phyloP scores from a whole-genome alignment of 1,284 basidiomycete species.

The Sanghuangporus baumii region DNA sequence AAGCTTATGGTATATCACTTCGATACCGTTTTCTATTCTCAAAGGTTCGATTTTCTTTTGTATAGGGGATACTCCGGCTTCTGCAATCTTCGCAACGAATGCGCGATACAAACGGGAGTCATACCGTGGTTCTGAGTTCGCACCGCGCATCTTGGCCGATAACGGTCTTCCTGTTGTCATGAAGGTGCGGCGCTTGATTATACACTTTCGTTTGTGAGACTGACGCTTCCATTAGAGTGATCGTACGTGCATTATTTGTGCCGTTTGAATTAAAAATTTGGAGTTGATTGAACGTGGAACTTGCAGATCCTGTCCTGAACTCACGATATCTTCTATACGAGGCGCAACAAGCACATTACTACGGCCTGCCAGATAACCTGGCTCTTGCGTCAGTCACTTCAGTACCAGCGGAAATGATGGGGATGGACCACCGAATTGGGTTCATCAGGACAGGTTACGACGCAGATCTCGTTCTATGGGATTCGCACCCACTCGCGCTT shows the following conservation, averaged over 20 bases:
- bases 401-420: constrained; percentile 72
- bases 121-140: constrained; percentile 82
- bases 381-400: constrained; percentile 76
- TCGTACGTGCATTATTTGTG: constrained; percentile 24
- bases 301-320: constrained; percentile 58
- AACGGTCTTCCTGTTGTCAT: constrained; percentile 71
- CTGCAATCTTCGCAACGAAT: constrained; percentile 69
- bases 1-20: constrained; percentile 49
- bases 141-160: constrained; percentile 73
- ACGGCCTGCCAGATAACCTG: constrained; percentile 51
- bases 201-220: neutral
- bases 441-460: constrained; percentile 57
- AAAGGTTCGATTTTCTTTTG: neutral
- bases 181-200: constrained; percentile 45
- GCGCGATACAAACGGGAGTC: constrained; percentile 80
- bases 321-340: constrained; percentile 79
- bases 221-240: constrained; percentile 46
- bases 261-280: neutral
- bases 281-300: neutral
- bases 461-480: constrained; percentile 62
- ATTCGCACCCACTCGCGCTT: constrained; percentile 73
- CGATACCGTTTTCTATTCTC: too few relatives aligned
- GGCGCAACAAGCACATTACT: constrained; percentile 85
- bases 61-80: constrained; percentile 53
- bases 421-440: constrained; percentile 80